Conservation (phyloP, 352 stramenopile genomes). For the Plasmopara muralis region DNA sequence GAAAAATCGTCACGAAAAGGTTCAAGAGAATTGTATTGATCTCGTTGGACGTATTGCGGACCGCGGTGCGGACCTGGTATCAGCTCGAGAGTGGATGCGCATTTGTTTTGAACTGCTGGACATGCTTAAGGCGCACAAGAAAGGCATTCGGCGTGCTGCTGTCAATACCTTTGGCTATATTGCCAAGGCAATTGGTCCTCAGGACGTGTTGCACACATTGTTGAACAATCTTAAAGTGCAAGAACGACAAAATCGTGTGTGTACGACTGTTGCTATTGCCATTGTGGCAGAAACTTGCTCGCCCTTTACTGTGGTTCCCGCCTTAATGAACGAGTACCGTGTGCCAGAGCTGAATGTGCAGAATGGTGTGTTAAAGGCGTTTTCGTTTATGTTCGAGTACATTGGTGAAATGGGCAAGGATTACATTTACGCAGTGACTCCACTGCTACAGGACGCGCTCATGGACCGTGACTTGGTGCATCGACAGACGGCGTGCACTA, state of each 20-base stretch:
- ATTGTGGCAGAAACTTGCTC: slow-evolving; percentile 99
- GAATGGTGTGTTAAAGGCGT: slow-evolving; percentile 99
- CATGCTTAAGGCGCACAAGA: slow-evolving; percentile 99
- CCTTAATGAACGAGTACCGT: slow-evolving; percentile 99
- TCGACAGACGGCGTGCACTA: slow-evolving; percentile 95
- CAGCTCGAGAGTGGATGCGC: slow-evolving; percentile 98
- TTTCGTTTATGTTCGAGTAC: slow-evolving; percentile 99
- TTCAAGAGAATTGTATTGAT: slow-evolving; percentile 95
- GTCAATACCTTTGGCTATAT: slow-evolving; percentile 99
- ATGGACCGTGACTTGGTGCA: slow-evolving; percentile 99
- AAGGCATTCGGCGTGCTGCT: slow-evolving; percentile 95
- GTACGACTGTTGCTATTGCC: slow-evolving; percentile 98
- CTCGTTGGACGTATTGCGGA: slow-evolving; percentile 98
- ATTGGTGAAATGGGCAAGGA: slow-evolving; percentile 99
- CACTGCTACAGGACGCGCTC: slow-evolving; percentile 97
- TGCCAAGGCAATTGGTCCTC: slow-evolving; percentile 97
- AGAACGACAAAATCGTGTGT: slow-evolving; percentile 98
- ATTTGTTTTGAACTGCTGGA: slow-evolving; percentile 99
- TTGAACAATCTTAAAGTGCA: slow-evolving; percentile 99
- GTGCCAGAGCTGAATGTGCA: slow-evolving; percentile 99
- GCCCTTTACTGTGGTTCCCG: slow-evolving; percentile 98
- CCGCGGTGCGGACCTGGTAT: slow-evolving; percentile 96
- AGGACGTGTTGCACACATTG: slow-evolving; percentile 98
- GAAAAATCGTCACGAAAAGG: slow-evolving; percentile 98
- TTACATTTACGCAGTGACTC: slow-evolving; percentile 99